Conservation (phyloP, 2,329 filamentous ascomycete species). For the Trichoderma harzianum region DNA sequence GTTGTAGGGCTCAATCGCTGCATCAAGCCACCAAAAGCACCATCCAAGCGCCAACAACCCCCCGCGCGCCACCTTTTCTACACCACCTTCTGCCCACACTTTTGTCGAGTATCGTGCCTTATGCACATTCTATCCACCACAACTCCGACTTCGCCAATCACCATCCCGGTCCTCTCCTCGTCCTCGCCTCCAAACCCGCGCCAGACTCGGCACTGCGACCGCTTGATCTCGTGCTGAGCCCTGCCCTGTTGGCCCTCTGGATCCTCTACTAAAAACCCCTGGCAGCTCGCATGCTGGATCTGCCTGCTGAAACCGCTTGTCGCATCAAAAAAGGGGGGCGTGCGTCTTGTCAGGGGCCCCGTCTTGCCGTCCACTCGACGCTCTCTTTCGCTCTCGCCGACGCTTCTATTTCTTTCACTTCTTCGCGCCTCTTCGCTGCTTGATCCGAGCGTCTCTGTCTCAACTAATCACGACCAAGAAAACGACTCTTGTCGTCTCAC, state of each 20-base stretch:
- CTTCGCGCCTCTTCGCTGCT: background rate
- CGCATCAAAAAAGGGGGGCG: conserved; percentile 14
- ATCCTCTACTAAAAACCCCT: background rate
- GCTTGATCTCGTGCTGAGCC: background rate
- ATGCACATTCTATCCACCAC: background rate
- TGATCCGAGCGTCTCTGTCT: conserved; percentile 9
- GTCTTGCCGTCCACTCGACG: conserved; percentile 13
- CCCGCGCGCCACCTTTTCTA: conserved; percentile 3
- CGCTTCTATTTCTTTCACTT: background rate
- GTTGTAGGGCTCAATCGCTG: background rate
- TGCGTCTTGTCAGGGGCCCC: conserved; percentile 5
- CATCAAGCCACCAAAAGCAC: background rate
- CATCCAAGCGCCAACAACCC: conserved; percentile 1
- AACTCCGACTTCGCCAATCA: background rate
- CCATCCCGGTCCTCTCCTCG: background rate
- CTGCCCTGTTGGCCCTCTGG: background rate
- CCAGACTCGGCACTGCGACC: conserved; percentile 1
- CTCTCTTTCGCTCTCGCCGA: conserved; percentile 15
- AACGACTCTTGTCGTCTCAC: conserved; percentile 21
- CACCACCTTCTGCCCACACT: background rate
- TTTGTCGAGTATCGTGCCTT: background rate
- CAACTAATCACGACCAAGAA: background rate
- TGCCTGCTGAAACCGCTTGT: conserved; percentile 15
- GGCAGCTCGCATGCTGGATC: conserved; percentile 5
- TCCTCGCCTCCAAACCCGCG: background rate